Percentiles rank a stretch among this genome's conserved stretches.
Conservation (phyloP, 2,329 filamentous ascomycete species). For the Paraphaeosphaeria sporulosa region DNA sequence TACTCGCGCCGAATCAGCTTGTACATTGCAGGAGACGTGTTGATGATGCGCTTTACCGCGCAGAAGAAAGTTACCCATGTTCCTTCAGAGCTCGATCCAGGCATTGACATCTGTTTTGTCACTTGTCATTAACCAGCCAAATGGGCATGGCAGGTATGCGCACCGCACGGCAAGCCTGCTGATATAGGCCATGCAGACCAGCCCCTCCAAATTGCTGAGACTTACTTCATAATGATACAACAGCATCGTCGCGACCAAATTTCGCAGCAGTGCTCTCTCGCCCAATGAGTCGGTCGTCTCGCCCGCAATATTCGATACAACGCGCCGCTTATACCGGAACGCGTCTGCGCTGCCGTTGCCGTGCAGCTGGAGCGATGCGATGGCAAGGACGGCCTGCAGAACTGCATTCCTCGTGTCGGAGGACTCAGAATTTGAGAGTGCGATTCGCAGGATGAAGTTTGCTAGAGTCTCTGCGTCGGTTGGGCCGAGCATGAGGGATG, state of each 20-base stretch:
- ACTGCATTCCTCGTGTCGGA: constrained; percentile 21
- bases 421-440: constrained; percentile 15
- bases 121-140: too few relatives aligned
- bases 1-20: constrained; percentile 22
- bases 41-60: constrained; percentile 24
- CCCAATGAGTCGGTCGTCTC: constrained; percentile 17
- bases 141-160: too few relatives aligned
- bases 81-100: constrained; percentile 17
- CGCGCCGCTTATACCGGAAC: constrained; percentile 22
- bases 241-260: constrained; percentile 21
- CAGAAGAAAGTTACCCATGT: constrained; percentile 21
- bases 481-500: constrained; percentile 22
- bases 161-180: too few relatives aligned
- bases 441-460: constrained; percentile 22
- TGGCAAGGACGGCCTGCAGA: constrained; percentile 22
- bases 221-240: constrained; percentile 24
- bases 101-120: not conserved
- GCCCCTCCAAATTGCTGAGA: not conserved
- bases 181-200: too few relatives aligned
- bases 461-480: constrained; percentile 19
- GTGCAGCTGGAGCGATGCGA: constrained; percentile 23
- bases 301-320: constrained; percentile 14
- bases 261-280: constrained; percentile 22
- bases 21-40: constrained; percentile 20
- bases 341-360: constrained; percentile 14